These are phyloP conservation scores for Phragmites australis DNA, from an alignment of 176 grass and related monocot species.

Conservation along the genomic window DNA sequence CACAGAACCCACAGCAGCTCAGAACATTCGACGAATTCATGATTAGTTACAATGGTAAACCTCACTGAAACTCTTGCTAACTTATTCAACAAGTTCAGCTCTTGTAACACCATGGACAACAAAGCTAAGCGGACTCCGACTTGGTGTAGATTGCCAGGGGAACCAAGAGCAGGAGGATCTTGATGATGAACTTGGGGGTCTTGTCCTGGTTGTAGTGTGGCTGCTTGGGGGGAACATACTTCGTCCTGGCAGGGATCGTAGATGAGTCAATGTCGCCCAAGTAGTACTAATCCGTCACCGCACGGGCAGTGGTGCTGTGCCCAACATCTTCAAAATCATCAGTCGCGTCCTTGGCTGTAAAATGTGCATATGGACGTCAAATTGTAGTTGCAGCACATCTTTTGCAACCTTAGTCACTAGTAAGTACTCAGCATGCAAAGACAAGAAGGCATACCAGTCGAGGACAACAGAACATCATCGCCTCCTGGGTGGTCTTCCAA, in stretches of 20 bases:
- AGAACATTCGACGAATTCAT: constrained; percentile 16
- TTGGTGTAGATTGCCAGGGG: constrained; percentile 91
- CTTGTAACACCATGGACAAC: not conserved
- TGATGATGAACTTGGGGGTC: constrained; percentile 72
- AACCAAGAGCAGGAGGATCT: constrained; percentile 81
- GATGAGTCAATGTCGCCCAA: constrained; percentile 51
- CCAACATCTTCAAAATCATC: constrained; percentile 92
- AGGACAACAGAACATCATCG: constrained; percentile 82
- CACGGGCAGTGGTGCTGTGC: constrained; percentile 73
- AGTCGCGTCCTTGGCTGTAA: constrained; percentile 78
- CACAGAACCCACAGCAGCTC: constrained; percentile 15
- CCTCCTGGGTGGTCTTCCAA: constrained; percentile 89
- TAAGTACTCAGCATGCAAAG: not conserved
- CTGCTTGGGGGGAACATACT: constrained; percentile 79
- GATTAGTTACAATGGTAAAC: constrained; percentile 6
- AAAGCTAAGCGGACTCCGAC: constrained; percentile 48
- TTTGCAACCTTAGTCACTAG: not conserved
- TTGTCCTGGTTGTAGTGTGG: constrained; percentile 91
- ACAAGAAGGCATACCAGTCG: constrained; percentile 55
- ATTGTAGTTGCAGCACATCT: not conserved
- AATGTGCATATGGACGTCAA: not conserved
- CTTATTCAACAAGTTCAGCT: constrained; percentile 31
- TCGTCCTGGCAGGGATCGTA: constrained; percentile 58
- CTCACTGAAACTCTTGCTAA: constrained; percentile 26
- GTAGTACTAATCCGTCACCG: constrained; percentile 70